Conservation (phyloP, 2,329 filamentous ascomycete genomes). For the Fusarium euwallaceae region DNA sequence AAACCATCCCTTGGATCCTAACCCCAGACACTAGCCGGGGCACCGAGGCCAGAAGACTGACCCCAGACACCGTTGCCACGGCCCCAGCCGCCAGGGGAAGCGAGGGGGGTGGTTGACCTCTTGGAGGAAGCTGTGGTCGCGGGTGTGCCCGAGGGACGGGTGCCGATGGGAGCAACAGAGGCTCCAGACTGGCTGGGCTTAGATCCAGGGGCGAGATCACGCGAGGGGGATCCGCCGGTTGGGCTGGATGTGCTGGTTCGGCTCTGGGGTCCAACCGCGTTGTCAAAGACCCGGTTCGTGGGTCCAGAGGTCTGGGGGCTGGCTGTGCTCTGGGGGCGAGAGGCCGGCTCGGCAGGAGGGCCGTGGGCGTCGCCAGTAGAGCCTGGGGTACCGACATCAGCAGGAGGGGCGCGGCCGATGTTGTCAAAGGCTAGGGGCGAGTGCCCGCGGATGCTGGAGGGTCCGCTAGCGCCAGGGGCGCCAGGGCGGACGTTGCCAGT, state of each 20-base stretch:
- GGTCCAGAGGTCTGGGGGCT: slow-evolving; percentile 78
- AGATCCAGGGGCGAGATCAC: slow-evolving; percentile 66
- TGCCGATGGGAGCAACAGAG: slow-evolving; percentile 92
- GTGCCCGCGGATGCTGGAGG: slow-evolving; percentile 76
- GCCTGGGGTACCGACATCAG: slow-evolving; percentile 56
- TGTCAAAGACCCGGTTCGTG: slow-evolving; percentile 72
- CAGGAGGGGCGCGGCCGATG: slow-evolving; percentile 57
- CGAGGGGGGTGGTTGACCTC: slow-evolving; percentile 88
- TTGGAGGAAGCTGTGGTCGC: slow-evolving; percentile 69
- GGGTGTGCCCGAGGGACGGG: slow-evolving; percentile 78
- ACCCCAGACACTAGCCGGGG: slow-evolving; percentile 95
- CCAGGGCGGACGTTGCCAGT: slow-evolving; percentile 72
- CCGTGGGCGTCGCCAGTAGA: slow-evolving; percentile 59
- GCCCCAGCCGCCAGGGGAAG: slow-evolving; percentile 90
- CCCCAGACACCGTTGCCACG: slow-evolving; percentile 88
- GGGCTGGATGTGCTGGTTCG: slow-evolving; percentile 89
- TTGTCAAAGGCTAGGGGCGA: slow-evolving; percentile 85
- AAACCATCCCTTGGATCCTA: slow-evolving; percentile 56
- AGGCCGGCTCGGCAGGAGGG: slow-evolving; percentile 65
- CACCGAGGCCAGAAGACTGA: slow-evolving; percentile 82
- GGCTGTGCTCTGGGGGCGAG: slow-evolving; percentile 85
- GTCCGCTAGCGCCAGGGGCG: slow-evolving; percentile 74
- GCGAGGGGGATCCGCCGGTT: slow-evolving; percentile 82
- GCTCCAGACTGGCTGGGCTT: slow-evolving; percentile 69
- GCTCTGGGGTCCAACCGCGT: slow-evolving; percentile 68